Base-by-base conservation (phyloP, 768 basidiomycete species). In the Dictyophora rubrovolvata region DNA sequence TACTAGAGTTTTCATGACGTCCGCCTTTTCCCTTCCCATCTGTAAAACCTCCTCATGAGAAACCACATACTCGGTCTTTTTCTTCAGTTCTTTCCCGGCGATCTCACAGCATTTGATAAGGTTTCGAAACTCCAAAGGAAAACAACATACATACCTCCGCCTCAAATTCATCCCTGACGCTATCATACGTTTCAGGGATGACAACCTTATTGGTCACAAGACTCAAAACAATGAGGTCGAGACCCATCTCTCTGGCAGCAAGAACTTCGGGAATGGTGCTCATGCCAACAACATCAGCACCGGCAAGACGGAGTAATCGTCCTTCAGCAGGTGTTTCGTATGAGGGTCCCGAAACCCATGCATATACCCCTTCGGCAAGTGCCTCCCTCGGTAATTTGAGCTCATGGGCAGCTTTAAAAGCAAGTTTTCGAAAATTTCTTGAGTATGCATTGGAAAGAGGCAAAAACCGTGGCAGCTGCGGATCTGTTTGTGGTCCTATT, bases 211-310 rank as follows among this genome's bases (percentile, higher is more conserved):
- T 94, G 23, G 91, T 93, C 23, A 92, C 87, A 58, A 94, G 77
- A 63, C 87, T 92, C 48, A 94, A 73, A 4, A 87, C 91, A 71
- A 88, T 75, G 54, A 87, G 82, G 56, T 87, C 79, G 57, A 94
- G 64, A 0, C 85, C 86, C 66, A 85, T 86, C 67, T 90, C 84
- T 52, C 82, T 72, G 9, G 87, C 92, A 0, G 83, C 87, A 21
- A 93, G 74, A 22, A 94, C 92, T 71, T 94, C 92, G 0, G 91
- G 92, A 16, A 93, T 81, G 0, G 93, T 94, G 64, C 88, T 91
- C 92, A 94, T 94, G 1, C 92, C 92, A 1, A 93, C 92, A n/a
- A 93, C 87, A 64, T 91, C 89, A 0, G 86, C 92, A 2, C 92
- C 92, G 0, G 81, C 83, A 8, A 72, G 71, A 16, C 86, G 74